Conservation (phyloP, 345 rosid genomes). For the Linum tenue region DNA sequence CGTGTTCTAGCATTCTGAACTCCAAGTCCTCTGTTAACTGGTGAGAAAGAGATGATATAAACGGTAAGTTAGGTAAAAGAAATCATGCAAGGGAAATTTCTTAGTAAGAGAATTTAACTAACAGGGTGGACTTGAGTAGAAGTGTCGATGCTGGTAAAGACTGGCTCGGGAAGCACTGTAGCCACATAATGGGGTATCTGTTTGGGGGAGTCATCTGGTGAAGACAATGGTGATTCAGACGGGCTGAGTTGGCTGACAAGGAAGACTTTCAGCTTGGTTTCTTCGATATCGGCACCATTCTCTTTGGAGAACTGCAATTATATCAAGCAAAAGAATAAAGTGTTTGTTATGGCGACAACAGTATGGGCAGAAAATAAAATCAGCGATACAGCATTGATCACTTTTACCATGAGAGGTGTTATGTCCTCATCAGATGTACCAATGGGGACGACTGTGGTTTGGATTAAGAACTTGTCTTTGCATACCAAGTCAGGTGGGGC, state of each 20-base stretch:
- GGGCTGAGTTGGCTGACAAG: conserved; percentile 60
- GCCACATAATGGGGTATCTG: conserved; percentile 39
- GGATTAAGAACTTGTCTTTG: conserved; percentile 96
- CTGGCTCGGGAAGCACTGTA: conserved; percentile 41
- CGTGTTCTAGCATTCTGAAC: conserved; percentile 3
- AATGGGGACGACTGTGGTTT: conserved; percentile 59
- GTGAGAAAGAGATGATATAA: background rate
- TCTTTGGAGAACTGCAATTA: conserved; percentile 57
- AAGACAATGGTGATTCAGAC: conserved; percentile 51
- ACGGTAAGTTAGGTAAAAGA: background rate
- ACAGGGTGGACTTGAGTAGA: conserved; percentile 39
- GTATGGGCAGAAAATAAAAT: conserved; percentile 10
- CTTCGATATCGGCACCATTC: conserved; percentile 56
- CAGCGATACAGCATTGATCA: conserved; percentile 8
- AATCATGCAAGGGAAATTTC: background rate
- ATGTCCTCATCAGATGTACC: conserved; percentile 70
- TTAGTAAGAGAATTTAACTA: conserved; percentile 16
- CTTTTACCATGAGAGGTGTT: conserved; percentile 47
- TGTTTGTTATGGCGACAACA: conserved; percentile 11
- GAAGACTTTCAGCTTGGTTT: conserved; percentile 72
- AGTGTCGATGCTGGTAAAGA: conserved; percentile 32
- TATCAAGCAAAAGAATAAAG: conserved; percentile 1
- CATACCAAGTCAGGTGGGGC: conserved; percentile 71
- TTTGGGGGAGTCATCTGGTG: conserved; percentile 47
- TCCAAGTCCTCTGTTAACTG: conserved; percentile 37